Evolutionary conservation across 2,329 filamentous ascomycete genomes (phyloP), one percentile per base, ranked within the genome.

Genomic region (Neopestalotiopsis clavispora): DNA sequence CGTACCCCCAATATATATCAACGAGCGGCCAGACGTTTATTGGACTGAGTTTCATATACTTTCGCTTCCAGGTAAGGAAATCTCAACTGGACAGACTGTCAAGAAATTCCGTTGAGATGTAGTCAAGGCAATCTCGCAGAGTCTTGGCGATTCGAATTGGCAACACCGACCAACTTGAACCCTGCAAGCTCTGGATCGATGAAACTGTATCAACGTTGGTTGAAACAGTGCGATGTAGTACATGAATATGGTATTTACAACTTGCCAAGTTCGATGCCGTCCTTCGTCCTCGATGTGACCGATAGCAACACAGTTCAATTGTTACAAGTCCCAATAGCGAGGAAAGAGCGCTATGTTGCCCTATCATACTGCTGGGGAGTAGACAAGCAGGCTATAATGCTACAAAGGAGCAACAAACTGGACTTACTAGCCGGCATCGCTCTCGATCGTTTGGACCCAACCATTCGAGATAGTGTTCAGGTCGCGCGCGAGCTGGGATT

Each of bases 311-410:
- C 13, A 20, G 34, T 63, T 30, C 45, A 40, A 28, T 63, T 63
- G 20, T 17, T 63, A 13, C 30, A 63, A 38, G 60, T 63, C 38
- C 17, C 60, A 40, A 30, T 10, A 30, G 9, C 34, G n/a, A 63
- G 17, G 60, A 63, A 63, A 38, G 30, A 63, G 60, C 34, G 28
- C 12, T 65, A 65, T 28, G 62, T 65, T n/a, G 62, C 62, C n/a
- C 38, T 65, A 12, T 49, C 38, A n/a, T 52, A 65, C n/a, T 65
- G 62, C 23, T 65, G 62, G 62, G 62, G 62, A 7, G 12, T 12
- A 4, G 40, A 23, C 23, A 52, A 5, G 62, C 34, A 65, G 23
- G 49, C 12, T 7, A 49, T 38, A 12, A 45, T 49, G 28, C 28
- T 65, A 40, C 23, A 12, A 30, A 12, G 23, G 38, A n/a, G 9